A percentile compares a stretch with the other conserved stretches of the same genome.
Conservation (phyloP, 1,284 basidiomycete species). For the Tylopilus sp. region DNA sequence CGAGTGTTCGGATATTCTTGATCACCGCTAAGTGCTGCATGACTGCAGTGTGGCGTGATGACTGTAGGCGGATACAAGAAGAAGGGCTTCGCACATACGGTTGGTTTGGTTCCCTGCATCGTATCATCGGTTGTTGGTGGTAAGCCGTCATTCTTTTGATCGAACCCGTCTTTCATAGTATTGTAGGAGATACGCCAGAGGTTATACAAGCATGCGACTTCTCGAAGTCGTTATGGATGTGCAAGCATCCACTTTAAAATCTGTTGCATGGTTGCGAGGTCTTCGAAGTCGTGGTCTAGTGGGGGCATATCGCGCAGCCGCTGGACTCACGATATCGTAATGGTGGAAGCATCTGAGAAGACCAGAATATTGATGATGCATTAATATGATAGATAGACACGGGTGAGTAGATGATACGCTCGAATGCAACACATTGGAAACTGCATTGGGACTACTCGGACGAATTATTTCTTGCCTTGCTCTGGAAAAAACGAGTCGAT, state of each 20-base stretch:
- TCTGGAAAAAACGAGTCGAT: slow-evolving; percentile 57
- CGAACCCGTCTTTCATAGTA: slow-evolving; percentile 10
- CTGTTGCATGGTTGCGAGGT: slow-evolving; percentile 66
- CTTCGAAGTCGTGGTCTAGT: slow-evolving; percentile 54
- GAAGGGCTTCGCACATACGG: slow-evolving; percentile 46
- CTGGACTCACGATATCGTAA: slow-evolving; percentile 51
- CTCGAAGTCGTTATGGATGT: slow-evolving; percentile 68
- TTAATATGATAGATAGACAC: slow-evolving; percentile 8
- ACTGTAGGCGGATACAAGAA: slow-evolving; percentile 56
- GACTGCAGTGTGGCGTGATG: slow-evolving; percentile 81
- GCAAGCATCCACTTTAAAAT: slow-evolving; percentile 59
- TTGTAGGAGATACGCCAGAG: slow-evolving; percentile 56
- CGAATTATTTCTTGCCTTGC: slow-evolving; percentile 37
- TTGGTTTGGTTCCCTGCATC: slow-evolving; percentile 48
- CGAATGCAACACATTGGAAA: neutral
- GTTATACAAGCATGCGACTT: slow-evolving; percentile 51
- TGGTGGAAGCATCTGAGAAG: neutral
- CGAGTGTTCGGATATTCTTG: slow-evolving; percentile 83
- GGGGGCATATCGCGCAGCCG: slow-evolving; percentile 68
- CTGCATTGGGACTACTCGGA: neutral
- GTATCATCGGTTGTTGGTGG: slow-evolving; percentile 70
- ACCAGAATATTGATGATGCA: neutral
- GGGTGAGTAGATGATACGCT: neutral
- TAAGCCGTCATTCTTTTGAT: slow-evolving; percentile 33
- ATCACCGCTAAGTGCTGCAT: slow-evolving; percentile 92